Base-by-base conservation (phyloP, 2,329 filamentous ascomycete species). In the Fusarium veterinarium region DNA sequence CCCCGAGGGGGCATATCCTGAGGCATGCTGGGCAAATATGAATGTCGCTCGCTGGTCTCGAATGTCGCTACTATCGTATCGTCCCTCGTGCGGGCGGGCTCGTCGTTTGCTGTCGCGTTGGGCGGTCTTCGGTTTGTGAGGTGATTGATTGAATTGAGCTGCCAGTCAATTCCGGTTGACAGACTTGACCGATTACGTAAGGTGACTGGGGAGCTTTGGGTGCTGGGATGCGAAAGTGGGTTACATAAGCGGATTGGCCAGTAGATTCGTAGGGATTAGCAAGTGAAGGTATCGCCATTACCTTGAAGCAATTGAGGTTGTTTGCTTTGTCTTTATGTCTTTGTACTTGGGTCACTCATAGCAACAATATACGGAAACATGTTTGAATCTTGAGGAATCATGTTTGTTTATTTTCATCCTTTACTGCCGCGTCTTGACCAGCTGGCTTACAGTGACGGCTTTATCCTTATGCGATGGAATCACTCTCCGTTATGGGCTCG, bases 1-100 rank as follows among this genome's bases (percentile, higher is more conserved):
- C 95, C 96, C 81, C 85, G 83, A 78, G 96, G 96, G 87, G 96
- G 96, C 91, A 99, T 94, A 88, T 99, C 96, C 89, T 98, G 95
- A 87, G 93, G 91, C 95, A 98, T 98, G 81, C 75, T 91, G 87
- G 83, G 79, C 80, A 62, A 69, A 41, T 57, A 28, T 53, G 19
- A 53, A 30, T 64, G 48, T 72, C 62, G 42, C 41, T 68, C 44
- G 64, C 49, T 57, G 49, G 28, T 75, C 31, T 58, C 23, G 23
- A 49, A 49, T 37, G 31, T 49, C 23, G 55, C 55, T 58, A 23
- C 38, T 48, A 8, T 53, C 37, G 60, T 51, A 23, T 73, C 40
- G 64, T 73, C 71, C 71, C 71, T 73, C 71, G 67, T 60, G 28
- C 60, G 63, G 59, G 42, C 67, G 60, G 58, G 65, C 66, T 69